These are phyloP conservation scores for Entomortierella lignicola DNA, from an alignment of 192 early-diverging fungal genomes.

Conservation along the genomic window DNA sequence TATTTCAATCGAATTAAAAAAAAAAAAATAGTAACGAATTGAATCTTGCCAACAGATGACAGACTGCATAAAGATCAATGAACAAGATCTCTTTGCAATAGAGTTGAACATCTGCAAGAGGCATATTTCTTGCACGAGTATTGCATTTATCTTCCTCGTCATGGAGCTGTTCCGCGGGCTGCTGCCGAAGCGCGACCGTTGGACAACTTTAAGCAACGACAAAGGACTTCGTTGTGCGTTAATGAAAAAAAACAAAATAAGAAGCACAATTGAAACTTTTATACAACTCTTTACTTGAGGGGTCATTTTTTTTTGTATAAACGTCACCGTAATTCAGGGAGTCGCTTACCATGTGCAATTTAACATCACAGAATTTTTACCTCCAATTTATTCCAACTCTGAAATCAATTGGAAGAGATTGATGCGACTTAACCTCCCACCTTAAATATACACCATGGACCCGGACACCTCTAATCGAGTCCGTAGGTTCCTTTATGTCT, in stretches of 20 bases:
- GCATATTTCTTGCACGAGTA: slow-evolving; percentile 38
- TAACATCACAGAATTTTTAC: not conserved
- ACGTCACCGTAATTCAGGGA: not conserved
- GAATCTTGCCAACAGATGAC: slow-evolving; percentile 20
- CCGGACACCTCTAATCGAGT: not conserved
- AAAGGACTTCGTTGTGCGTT: slow-evolving; percentile 54
- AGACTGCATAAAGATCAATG: slow-evolving; percentile 4
- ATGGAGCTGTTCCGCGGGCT: slow-evolving; percentile 36
- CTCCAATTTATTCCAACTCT: not conserved
- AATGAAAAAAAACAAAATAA: slow-evolving; percentile 10
- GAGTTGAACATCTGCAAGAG: slow-evolving; percentile 2
- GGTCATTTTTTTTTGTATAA: too few species aligned
- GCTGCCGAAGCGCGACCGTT: slow-evolving; percentile 57
- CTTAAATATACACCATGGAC: too few species aligned
- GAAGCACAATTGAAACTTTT: too few species aligned
- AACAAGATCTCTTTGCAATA: slow-evolving; percentile 1
- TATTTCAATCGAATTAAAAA: not conserved
- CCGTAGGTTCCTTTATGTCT: slow-evolving; percentile 11
- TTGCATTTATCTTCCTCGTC: slow-evolving; percentile 56
- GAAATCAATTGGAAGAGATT: too few species aligned
- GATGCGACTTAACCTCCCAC: not conserved
- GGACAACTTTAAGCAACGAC: slow-evolving; percentile 38
- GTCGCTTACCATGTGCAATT: not conserved
- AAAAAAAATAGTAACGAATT: not conserved
- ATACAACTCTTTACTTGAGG: too few species aligned